Percentiles rank a stretch among this genome's conserved stretches.
Evolutionary conservation across 371 early-diverging fungal genomes (phyloP).

Genomic region (Haplosporangium sp.): DNA sequence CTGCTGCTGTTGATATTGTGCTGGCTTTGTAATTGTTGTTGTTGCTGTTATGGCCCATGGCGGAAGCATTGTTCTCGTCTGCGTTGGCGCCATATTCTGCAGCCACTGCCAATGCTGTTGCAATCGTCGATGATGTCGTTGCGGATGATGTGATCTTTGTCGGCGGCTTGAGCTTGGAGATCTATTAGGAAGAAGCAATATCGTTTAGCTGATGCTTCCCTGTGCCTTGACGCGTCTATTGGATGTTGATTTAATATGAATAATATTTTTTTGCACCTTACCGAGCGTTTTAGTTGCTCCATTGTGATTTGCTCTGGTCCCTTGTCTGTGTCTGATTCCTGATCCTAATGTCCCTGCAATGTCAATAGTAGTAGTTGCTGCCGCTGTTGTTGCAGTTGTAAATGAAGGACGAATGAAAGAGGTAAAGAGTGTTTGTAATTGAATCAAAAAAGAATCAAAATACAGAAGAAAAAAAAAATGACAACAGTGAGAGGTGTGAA

Average conservation of each 20-base stretch:
- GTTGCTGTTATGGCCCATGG: conserved; percentile 1
- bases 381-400: too few species aligned
- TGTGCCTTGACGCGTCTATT: background rate
- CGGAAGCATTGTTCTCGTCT: conserved; percentile 20
- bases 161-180: conserved; percentile 50
- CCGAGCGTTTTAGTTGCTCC: conserved; percentile 50
- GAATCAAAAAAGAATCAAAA: too few species aligned
- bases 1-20: background rate
- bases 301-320: background rate
- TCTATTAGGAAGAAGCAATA: conserved; percentile 5
- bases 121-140: conserved; percentile 36
- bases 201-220: too few species aligned
- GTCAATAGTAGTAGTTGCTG: too few species aligned
- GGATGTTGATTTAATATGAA: background rate
- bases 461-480: too few species aligned
- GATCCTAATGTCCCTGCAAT: too few species aligned
- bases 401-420: too few species aligned
- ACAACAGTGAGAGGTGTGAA: too few species aligned
- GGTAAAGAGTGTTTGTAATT: too few species aligned
- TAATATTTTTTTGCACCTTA: conserved; percentile 11
- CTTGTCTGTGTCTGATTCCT: too few species aligned
- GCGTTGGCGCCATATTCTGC: conserved; percentile 16
- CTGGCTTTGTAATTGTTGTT: background rate
- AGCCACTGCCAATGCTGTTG: conserved; percentile 48
- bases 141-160: conserved; percentile 43